Base-by-base conservation (phyloP, 192 early-diverging fungal species). In the Coemansia guatemalensis region DNA sequence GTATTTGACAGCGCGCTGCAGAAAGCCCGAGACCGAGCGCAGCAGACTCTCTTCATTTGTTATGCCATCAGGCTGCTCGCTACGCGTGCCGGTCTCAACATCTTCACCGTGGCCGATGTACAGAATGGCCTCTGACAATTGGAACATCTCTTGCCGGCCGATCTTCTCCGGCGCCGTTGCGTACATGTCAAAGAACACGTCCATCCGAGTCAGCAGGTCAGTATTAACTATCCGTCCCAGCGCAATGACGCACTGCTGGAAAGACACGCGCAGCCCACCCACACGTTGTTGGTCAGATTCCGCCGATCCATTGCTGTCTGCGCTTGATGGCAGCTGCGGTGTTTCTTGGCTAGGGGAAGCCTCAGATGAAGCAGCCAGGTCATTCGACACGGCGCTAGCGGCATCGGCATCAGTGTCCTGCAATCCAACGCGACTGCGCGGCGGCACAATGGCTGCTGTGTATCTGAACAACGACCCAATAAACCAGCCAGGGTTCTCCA, bases 161-260 rank as follows among this genome's bases (percentile, higher is more conserved):
- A 96, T 72, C 12, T 79, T 67, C 1, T 84, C 87, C 52, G 90
- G 83, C 29, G 76, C 71, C 60, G 92, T 83, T 65, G 93, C 91
- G 65, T 93, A 93, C 58, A 95, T 70, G 18, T 87, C 82, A 66
- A 94, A 98, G 62, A 96, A 96, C 30, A 90, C 70, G 25, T 87
- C 85, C 67, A 95, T 88, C 1, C 85, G 85, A 1, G 84, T 88
- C 74, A 92, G 86, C 60, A 95, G 64, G 57, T 95, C 94, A 21
- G 86, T 83, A 65, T 88, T 85, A 51, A 92, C 86, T 23, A 92
- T 81, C 53, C 89, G 76, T 9, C 88, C 88, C 30, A 97, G 79
- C 8, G 90, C 95, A 18, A 79, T 77, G 5, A 96, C 89, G 35
- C 91, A 81, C 35, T 94, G 89, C 68, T 91, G 88, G 44, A 95